These are phyloP conservation scores for Hysterium pulicare DNA, from an alignment of 2,329 filamentous ascomycete genomes.

Conservation along the genomic window DNA sequence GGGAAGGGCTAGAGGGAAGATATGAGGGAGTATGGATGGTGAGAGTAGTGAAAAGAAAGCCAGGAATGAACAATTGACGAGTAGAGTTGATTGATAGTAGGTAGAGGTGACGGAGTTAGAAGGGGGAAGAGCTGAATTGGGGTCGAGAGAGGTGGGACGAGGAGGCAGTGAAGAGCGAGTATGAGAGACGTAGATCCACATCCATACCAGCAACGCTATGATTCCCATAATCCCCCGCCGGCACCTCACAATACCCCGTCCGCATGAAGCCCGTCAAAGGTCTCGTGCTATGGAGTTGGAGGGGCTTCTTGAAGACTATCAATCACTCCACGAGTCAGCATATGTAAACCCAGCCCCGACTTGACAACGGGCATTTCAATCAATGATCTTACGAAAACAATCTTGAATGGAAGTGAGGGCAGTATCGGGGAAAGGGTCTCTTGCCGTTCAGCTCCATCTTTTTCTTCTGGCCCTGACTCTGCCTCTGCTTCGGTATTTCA, in stretches of 20 bases:
- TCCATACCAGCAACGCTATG: conserved; percentile 53
- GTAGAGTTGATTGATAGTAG: no score
- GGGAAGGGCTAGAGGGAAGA: neutral
- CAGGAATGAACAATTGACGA: no score
- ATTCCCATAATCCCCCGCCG: conserved; percentile 54
- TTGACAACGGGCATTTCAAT: neutral
- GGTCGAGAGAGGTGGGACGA: neutral
- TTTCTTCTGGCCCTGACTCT: neutral
- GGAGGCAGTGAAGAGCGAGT: neutral
- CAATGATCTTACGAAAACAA: neutral
- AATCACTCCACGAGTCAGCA: neutral
- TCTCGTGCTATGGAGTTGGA: conserved; percentile 54
- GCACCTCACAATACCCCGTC: conserved; percentile 59
- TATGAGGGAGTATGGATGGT: neutral
- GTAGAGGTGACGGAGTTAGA: no score
- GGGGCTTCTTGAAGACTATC: conserved; percentile 56
- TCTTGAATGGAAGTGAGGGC: neutral
- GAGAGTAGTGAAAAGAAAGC: no score
- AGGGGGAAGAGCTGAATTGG: no score
- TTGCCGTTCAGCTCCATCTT: neutral
- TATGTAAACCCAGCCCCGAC: neutral
- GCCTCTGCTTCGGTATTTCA: neutral
- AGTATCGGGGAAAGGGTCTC: neutral
- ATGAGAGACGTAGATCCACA: neutral
- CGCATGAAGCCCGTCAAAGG: conserved; percentile 61